phyloP scores from a whole-genome alignment of 768 basidiomycete species.

The Serendipita sp. region DNA sequence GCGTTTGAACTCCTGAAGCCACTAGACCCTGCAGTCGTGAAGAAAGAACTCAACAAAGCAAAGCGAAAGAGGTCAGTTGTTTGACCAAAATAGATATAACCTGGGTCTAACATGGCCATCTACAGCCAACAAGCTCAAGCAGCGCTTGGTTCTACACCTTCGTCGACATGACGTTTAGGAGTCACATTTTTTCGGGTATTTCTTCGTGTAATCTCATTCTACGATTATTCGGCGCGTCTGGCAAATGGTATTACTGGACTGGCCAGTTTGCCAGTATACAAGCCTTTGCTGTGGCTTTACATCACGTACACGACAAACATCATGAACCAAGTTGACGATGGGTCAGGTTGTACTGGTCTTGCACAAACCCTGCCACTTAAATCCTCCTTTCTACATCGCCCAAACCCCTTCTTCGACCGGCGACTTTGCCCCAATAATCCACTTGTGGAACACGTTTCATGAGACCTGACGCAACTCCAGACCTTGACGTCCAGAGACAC shows the following conservation, averaged over 20 bases:
- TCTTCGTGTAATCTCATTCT: neutral
- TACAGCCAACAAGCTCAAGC: constrained; percentile 4
- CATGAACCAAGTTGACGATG: too few species aligned
- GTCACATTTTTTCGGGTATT: neutral
- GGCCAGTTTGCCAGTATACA: too few species aligned
- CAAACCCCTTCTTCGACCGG: too few species aligned
- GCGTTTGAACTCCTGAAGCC: constrained; percentile 97
- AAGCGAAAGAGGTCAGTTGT: constrained; percentile 80
- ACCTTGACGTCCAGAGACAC: too few species aligned
- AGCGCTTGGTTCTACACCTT: neutral
- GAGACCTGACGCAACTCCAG: too few species aligned
- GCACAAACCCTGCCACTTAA: too few species aligned
- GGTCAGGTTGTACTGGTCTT: too few species aligned
- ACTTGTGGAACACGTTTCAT: too few species aligned
- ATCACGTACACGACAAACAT: too few species aligned
- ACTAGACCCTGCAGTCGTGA: constrained; percentile 79
- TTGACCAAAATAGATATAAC: neutral
- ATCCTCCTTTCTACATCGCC: too few species aligned
- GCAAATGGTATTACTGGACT: neutral
- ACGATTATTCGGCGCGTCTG: neutral
- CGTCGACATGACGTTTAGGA: neutral
- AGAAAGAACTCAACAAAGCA: constrained; percentile 97
- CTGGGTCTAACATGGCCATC: neutral
- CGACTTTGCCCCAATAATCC: too few species aligned
- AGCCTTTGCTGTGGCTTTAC: too few species aligned